Conservation (phyloP, 2,329 filamentous ascomycete species). For the Zasmidium citrigriseum region DNA sequence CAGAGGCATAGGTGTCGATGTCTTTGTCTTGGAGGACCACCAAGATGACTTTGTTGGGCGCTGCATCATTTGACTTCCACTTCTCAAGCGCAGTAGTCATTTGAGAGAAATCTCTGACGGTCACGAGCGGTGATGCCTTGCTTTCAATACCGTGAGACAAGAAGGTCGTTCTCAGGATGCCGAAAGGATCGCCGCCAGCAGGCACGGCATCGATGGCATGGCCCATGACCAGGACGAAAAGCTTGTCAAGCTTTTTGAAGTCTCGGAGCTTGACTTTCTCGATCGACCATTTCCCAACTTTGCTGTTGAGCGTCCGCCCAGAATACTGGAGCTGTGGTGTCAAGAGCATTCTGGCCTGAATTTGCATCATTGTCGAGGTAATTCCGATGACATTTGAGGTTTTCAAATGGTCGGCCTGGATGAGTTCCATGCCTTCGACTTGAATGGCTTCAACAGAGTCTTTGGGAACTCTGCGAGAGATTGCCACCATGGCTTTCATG, state of each 20-base stretch:
- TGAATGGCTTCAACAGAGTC: background rate
- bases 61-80: no score
- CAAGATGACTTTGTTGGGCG: background rate
- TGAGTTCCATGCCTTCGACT: background rate
- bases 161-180: no score
- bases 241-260: background rate
- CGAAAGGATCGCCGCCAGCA: no score
- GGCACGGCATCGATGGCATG: no score
- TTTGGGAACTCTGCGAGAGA: background rate
- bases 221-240: background rate
- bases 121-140: no score
- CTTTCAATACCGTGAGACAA: no score
- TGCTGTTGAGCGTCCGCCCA: no score
- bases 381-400: background rate
- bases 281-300: no score
- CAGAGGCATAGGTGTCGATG: background rate
- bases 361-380: background rate
- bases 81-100: no score
- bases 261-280: no score
- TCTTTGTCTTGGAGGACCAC: background rate
- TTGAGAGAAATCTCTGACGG: background rate
- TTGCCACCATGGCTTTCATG: slow-evolving; percentile 5
- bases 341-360: background rate
- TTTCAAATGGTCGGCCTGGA: background rate
- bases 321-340: background rate